These are phyloP conservation scores for Eimeria brunetti DNA, from an alignment of 169 alveolate species.

Conservation along the genomic window DNA sequence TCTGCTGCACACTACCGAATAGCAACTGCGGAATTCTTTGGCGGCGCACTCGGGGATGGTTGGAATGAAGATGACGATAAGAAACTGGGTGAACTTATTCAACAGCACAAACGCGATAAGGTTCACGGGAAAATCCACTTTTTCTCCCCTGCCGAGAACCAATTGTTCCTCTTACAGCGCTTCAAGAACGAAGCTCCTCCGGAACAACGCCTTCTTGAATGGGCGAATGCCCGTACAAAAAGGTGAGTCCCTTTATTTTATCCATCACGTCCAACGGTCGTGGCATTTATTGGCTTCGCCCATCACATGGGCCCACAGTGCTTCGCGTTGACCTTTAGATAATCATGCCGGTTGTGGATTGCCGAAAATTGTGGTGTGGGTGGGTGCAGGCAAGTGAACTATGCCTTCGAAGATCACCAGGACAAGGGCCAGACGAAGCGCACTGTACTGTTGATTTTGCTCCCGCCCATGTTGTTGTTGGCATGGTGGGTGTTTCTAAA, in stretches of 20 bases:
- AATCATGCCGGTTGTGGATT: not conserved
- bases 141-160: not conserved
- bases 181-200: slow-evolving; percentile 52
- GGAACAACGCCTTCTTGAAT: slow-evolving; percentile 54
- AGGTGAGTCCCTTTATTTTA: not conserved
- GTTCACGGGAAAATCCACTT: slow-evolving; percentile 51
- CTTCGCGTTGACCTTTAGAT: not conserved
- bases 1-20: slow-evolving; percentile 23
- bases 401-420: not conserved
- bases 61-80: slow-evolving; percentile 25
- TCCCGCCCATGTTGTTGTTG: slow-evolving; percentile 18
- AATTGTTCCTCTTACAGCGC: slow-evolving; percentile 46
- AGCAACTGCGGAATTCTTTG: slow-evolving; percentile 31
- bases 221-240: slow-evolving; percentile 50
- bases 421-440: slow-evolving; percentile 9
- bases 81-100: not conserved
- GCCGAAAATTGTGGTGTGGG: not conserved
- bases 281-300: not conserved
- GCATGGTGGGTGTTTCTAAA: slow-evolving; percentile 18
- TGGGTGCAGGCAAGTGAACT: slow-evolving; percentile 32
- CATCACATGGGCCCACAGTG: not conserved
- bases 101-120: slow-evolving; percentile 8
- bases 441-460: not conserved
- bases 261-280: not conserved
- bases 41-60: slow-evolving; percentile 5